A percentile compares a stretch with the other conserved stretches of the same genome.
These are phyloP conservation scores for Gossypium davidsonii DNA, from an alignment of 441 rosid genomes.

Conservation along the genomic window DNA sequence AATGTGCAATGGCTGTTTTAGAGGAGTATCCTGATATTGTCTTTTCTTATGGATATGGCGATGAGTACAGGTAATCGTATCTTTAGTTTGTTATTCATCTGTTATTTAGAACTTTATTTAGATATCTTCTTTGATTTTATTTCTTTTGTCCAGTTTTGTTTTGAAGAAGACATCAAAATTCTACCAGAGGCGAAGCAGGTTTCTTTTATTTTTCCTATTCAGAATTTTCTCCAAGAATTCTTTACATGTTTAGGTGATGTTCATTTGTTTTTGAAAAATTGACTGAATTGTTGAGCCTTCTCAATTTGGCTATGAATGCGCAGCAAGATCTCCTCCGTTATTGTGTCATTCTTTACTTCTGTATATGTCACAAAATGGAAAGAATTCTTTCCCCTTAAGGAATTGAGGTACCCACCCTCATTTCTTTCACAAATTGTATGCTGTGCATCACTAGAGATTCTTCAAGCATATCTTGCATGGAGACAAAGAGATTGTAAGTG, in stretches of 20 bases:
- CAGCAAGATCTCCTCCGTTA: conserved; percentile 74
- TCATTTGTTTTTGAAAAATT: background rate
- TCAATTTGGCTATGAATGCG: conserved; percentile 16
- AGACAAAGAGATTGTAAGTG: conserved; percentile 79
- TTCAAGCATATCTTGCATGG: conserved; percentile 83
- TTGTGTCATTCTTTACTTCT: conserved; percentile 69
- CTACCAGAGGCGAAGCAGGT: conserved; percentile 89
- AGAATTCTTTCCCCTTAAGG: conserved; percentile 53
- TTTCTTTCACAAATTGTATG: conserved; percentile 52
- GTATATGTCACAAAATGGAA: conserved; percentile 64
- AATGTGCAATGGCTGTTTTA: conserved; percentile 53
- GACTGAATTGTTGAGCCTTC: background rate
- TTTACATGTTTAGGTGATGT: background rate
- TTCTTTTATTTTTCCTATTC: background rate
- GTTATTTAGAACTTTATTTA: background rate
- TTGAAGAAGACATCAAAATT: conserved; percentile 74
- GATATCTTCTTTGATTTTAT: background rate
- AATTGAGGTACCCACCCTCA: conserved; percentile 56
- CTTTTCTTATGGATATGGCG: conserved; percentile 76
- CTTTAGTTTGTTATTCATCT: background rate
- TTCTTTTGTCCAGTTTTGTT: conserved; percentile 49
- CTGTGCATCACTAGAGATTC: conserved; percentile 72
- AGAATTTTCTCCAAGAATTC: conserved; percentile 10
- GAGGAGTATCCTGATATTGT: conserved; percentile 72
- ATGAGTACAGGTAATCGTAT: conserved; percentile 58